Conservation (phyloP, 1,284 basidiomycete species). For the Fomitopsis pinicola region DNA sequence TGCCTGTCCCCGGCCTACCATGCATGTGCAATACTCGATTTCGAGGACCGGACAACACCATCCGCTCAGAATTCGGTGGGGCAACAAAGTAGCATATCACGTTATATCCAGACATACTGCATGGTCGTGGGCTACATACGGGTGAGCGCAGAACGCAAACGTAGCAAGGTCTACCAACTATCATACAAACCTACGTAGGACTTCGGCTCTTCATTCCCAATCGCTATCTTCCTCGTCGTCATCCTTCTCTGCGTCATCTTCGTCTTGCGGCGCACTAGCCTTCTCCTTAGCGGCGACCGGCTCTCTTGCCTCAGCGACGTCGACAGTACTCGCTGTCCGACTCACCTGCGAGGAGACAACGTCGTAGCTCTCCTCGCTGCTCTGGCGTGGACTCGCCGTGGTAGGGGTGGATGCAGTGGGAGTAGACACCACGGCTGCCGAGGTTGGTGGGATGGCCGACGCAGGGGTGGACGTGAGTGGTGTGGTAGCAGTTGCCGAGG, state of each 20-base stretch:
- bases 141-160: not conserved
- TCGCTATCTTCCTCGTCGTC: conserved; percentile 6
- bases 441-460: conserved; percentile 7
- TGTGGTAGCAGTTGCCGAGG: conserved; percentile 14
- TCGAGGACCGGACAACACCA: too few relatives aligned
- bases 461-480: not conserved
- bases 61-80: not conserved
- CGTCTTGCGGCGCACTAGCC: not conserved
- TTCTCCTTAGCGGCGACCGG: not conserved
- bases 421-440: conserved; percentile 15
- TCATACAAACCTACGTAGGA: not conserved
- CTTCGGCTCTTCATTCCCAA: conserved; percentile 3
- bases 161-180: not conserved
- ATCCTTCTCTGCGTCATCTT: not conserved
- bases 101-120: not conserved
- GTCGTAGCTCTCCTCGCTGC: conserved; percentile 72
- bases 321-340: conserved; percentile 19
- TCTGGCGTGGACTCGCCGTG: conserved; percentile 46
- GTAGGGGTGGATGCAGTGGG: conserved; percentile 29
- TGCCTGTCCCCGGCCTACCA: too few relatives aligned
- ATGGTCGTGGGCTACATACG: not conserved
- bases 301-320: conserved; percentile 10
- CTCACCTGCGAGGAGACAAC: conserved; percentile 53
- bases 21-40: too few relatives aligned
- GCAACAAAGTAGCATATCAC: not conserved